phyloP scores from a whole-genome alignment of 495 filamentous ascomycete genomes.

The Penicillium manginii region DNA sequence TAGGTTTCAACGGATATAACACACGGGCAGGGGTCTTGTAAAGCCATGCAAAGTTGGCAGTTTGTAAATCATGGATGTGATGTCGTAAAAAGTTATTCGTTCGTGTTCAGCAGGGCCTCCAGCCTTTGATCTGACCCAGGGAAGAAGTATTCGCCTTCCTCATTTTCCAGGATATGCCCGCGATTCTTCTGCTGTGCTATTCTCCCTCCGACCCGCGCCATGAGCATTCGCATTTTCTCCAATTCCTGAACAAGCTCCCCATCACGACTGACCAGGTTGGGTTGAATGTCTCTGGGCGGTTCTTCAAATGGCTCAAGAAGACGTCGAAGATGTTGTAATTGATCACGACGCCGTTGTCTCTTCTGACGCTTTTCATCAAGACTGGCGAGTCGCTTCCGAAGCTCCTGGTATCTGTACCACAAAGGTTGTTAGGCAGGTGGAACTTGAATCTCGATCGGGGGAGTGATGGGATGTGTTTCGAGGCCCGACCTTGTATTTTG shows the following conservation, averaged over 20 bases:
- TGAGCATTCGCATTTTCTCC: conserved; percentile 74
- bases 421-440: conserved; percentile 30
- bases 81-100: conserved; percentile 34
- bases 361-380: conserved; percentile 58
- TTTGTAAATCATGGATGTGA: conserved; percentile 1
- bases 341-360: conserved; percentile 56
- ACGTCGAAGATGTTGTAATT: conserved; percentile 57
- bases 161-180: conserved; percentile 14
- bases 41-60: conserved; percentile 6
- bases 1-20: conserved; percentile 2
- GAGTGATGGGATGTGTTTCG: conserved; percentile 9
- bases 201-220: conserved; percentile 69
- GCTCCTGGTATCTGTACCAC: conserved; percentile 57
- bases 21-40: conserved; percentile 16
- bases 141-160: conserved; percentile 23
- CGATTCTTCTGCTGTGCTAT: conserved; percentile 45
- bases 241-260: conserved; percentile 75
- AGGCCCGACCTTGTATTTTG: conserved; percentile 36
- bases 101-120: conserved; percentile 37
- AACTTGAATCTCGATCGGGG: conserved; percentile 22
- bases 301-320: conserved; percentile 64
- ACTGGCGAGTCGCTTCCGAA: conserved; percentile 52
- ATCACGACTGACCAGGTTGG: conserved; percentile 75
- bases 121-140: conserved; percentile 40
- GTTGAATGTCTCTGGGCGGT: conserved; percentile 65